Conservation (phyloP, 1,284 basidiomycete genomes). For the Sporisorium exsertum region DNA sequence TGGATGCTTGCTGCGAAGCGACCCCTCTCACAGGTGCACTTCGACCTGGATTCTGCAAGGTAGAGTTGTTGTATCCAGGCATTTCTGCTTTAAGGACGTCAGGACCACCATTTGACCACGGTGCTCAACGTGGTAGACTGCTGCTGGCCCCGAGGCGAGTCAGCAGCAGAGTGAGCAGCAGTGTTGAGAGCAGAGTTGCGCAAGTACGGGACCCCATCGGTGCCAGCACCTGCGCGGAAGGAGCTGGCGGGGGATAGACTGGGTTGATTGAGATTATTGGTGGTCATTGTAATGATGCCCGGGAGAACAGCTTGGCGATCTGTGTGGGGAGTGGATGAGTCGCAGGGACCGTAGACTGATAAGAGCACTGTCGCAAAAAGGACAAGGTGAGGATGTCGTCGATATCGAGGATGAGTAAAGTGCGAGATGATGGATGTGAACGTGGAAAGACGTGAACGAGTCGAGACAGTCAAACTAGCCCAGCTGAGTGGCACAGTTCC, state of each 20-base stretch:
- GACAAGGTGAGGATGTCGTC: background rate
- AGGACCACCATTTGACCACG: conserved; percentile 61
- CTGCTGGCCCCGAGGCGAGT: conserved; percentile 42
- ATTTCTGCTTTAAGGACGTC: conserved; percentile 61
- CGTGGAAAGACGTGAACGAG: background rate
- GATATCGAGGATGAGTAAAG: background rate
- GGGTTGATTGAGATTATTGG: conserved; percentile 48
- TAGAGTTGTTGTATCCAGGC: conserved; percentile 45
- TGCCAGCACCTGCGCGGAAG: conserved; percentile 44
- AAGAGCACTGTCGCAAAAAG: background rate
- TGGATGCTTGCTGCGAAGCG: conserved; percentile 49
- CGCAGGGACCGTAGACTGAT: background rate
- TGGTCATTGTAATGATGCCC: conserved; percentile 42
- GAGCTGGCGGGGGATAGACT: conserved; percentile 54
- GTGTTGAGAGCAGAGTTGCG: conserved; percentile 20
- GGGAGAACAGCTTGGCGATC: conserved; percentile 51
- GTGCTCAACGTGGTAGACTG: conserved; percentile 55
- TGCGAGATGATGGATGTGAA: conserved; percentile 5
- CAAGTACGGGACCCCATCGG: conserved; percentile 51
- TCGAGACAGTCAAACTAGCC: background rate
- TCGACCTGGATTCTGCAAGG: conserved; percentile 55
- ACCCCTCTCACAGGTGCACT: conserved; percentile 63
- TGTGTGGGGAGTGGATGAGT: background rate
- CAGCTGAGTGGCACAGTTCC: background rate
- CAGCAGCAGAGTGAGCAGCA: conserved; percentile 32